A percentile compares a stretch with the other conserved stretches of the same genome.
These are phyloP conservation scores for Penicillium egyptiacum DNA, from an alignment of 495 filamentous ascomycete species.

Conservation along the genomic window DNA sequence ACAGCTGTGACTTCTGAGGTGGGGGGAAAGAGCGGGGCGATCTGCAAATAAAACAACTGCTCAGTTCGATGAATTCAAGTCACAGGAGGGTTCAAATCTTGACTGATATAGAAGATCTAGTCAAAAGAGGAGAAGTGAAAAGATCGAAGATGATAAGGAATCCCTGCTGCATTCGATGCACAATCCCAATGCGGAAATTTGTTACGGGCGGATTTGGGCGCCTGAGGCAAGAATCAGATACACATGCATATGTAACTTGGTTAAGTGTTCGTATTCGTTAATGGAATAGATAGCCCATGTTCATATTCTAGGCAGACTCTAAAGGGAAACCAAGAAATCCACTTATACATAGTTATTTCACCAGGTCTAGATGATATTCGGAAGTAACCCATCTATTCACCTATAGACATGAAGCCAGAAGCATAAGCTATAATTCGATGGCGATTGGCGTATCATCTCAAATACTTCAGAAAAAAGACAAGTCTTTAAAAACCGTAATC, in stretches of 20 bases:
- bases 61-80: background rate
- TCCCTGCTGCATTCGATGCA: slow-evolving; percentile 5
- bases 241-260: too few species aligned
- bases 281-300: too few species aligned
- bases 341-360: too few species aligned
- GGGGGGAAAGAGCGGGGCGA: slow-evolving; percentile 11
- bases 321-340: too few species aligned
- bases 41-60: background rate
- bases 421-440: too few species aligned
- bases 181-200: slow-evolving; percentile 13
- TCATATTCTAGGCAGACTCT: too few species aligned
- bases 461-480: background rate
- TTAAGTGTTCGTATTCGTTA: too few species aligned
- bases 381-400: too few species aligned
- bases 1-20: slow-evolving; percentile 5
- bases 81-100: background rate
- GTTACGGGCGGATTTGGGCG: background rate
- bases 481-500: background rate
- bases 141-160: slow-evolving; percentile 4
- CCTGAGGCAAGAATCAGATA: slow-evolving; percentile 12
- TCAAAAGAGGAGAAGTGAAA: background rate
- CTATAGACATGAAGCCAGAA: too few species aligned
- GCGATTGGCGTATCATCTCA: background rate
- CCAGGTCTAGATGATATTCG: too few species aligned
- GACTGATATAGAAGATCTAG: background rate